Evolutionary conservation across 331 rosid species (phyloP), one percentile per base, ranked within the genome.

Genomic region (Saraca asoca): DNA sequence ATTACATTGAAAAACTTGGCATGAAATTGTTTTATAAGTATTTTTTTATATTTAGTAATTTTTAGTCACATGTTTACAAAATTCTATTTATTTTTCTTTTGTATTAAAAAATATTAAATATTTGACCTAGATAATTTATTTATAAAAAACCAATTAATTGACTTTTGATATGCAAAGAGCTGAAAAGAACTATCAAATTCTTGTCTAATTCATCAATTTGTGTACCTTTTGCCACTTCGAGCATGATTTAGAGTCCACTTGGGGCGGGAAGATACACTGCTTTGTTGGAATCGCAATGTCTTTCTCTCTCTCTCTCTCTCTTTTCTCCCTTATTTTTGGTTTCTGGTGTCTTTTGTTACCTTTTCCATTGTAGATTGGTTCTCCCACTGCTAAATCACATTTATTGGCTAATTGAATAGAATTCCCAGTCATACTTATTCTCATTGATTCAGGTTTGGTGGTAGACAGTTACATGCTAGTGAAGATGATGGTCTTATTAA

Each of bases 401-500:
- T 24, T 24, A 24, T 24, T 24, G 31, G 31, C 31, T 24, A 24
- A 24, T 24, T 3, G 31, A 24, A 54, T 44, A 18, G 42, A 33
- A 20, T 66, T 51, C 64, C 44, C 58, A 53, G 24, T 29, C 13
- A 43, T 17, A 13, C 9, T 66, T 66, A 7, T 18, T 45, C 44
- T 45, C 8, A 31, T 55, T 51, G 58, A 17, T 73, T 33, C 72
- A 91, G 99, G 99, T 94, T 94, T 75, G 97, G 92, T 31, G 99
- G 99, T 50, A 85, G 80, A 70, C 97, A 83, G 81, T 66, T 90
- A 75, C 96, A 85, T 72, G 99, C 97, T 39, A 83, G 87, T 42
- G 96, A 78, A 80, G 99, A 94, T 61, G 92, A 94, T 55, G 99
- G 97, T 50, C 42, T 60, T n/a, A 63, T 90, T 62, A 85, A 94